These are phyloP conservation scores for Xylaria curta DNA, from an alignment of 495 filamentous ascomycete genomes.

Conservation along the genomic window DNA sequence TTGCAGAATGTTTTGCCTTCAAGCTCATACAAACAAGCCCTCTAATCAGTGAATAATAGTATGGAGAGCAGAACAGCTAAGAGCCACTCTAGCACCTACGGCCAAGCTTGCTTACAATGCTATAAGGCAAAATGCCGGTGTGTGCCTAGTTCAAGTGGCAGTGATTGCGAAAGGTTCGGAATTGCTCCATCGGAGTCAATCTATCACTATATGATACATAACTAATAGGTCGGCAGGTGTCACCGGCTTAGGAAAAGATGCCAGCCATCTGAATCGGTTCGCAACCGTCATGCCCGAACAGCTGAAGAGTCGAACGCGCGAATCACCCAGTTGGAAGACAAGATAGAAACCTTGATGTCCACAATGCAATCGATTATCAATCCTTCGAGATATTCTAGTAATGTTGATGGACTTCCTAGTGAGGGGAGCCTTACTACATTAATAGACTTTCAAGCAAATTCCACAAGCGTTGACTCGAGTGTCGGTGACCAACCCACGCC, in stretches of 20 bases:
- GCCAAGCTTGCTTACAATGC: constrained; percentile 54
- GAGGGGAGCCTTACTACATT: background rate
- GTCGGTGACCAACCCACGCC: constrained; percentile 1
- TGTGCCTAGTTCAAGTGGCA: constrained; percentile 40
- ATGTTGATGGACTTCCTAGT: background rate
- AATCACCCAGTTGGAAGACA: constrained; percentile 56
- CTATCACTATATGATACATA: background rate
- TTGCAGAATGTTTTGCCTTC: background rate
- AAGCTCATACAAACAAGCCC: background rate
- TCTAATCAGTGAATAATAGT: background rate
- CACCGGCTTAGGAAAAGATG: constrained; percentile 56
- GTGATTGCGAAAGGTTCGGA: constrained; percentile 52
- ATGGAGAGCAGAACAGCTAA: background rate
- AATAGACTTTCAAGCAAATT: background rate
- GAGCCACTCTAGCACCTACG: constrained; percentile 36
- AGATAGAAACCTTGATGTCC: constrained; percentile 58
- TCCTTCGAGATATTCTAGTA: constrained; percentile 21
- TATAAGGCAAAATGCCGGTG: constrained; percentile 55
- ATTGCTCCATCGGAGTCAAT: background rate
- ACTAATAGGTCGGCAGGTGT: constrained; percentile 43
- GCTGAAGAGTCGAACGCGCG: constrained; percentile 34
- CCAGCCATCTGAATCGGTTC: constrained; percentile 44
- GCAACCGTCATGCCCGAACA: constrained; percentile 44
- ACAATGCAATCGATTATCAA: constrained; percentile 42
- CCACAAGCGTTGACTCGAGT: background rate